Evolutionary conservation across 106 monocot species (phyloP).

Genomic region (Platanthera guangdongensis): DNA sequence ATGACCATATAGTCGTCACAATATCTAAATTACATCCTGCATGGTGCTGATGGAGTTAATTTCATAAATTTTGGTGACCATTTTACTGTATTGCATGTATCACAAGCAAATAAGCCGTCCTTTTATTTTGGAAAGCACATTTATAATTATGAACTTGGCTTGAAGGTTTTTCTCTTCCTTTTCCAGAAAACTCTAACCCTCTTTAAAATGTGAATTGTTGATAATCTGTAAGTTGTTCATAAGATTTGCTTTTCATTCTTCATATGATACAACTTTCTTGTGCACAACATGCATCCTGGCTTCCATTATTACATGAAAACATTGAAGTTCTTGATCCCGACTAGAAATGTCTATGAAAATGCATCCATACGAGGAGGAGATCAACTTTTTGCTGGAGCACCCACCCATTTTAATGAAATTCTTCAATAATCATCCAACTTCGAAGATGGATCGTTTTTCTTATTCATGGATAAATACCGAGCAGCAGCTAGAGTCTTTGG

Average conservation of each 20-base stretch:
- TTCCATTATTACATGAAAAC: background rate
- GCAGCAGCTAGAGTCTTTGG: slow-evolving; percentile 43
- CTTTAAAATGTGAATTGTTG: too few relatives aligned
- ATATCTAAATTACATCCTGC: background rate
- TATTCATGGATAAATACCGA: slow-evolving; percentile 61
- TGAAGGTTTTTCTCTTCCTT: background rate
- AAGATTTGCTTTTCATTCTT: background rate
- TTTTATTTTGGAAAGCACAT: background rate
- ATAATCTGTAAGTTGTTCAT: background rate
- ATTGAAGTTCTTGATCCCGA: background rate
- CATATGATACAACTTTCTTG: background rate
- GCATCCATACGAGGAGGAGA: slow-evolving; percentile 62
- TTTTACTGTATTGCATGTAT: background rate
- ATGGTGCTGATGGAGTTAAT: background rate
- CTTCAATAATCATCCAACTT: slow-evolving; percentile 2
- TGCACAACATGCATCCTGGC: background rate
- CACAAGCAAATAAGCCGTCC: background rate
- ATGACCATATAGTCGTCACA: background rate
- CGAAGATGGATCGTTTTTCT: slow-evolving; percentile 18
- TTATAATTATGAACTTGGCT: background rate
- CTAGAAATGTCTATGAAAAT: slow-evolving; percentile 43
- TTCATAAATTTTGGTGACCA: background rate
- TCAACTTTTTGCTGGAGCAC: slow-evolving; percentile 31
- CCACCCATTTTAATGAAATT: slow-evolving; percentile 14
- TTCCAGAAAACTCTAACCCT: background rate